phyloP scores from a whole-genome alignment of 768 basidiomycete species.

The Lactarius evosmus region DNA sequence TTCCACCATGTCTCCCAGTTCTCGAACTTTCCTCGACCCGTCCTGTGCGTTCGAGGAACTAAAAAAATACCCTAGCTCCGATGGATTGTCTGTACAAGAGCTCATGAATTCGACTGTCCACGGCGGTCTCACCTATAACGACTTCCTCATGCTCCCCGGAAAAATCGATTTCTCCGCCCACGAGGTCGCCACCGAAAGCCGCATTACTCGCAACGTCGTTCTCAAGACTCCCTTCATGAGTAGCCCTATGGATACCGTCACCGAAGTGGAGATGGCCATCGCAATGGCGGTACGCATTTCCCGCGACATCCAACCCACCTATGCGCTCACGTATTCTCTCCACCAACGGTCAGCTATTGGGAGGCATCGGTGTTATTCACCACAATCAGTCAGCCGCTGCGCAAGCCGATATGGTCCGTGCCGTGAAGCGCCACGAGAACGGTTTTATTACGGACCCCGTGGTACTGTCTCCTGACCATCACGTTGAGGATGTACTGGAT shows the following conservation, averaged over 20 bases:
- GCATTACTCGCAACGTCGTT: constrained; percentile 84
- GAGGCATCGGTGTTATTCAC: constrained; percentile 97
- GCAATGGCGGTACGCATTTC: constrained; percentile 69
- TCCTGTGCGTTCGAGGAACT: constrained; percentile 74
- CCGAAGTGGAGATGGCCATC: constrained; percentile 92
- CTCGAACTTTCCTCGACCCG: constrained; percentile 24
- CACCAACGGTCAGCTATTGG: constrained; percentile 58
- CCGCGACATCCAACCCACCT: constrained; percentile 9
- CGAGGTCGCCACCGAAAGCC: constrained; percentile 77
- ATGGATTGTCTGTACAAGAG: constrained; percentile 82
- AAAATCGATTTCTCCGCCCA: constrained; percentile 91
- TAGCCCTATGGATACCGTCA: constrained; percentile 99
- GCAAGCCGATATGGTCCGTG: constrained; percentile 96
- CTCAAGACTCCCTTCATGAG: constrained; percentile 97
- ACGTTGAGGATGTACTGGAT: constrained; percentile 86
- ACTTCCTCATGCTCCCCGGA: constrained; percentile 91
- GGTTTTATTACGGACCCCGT: constrained; percentile 97
- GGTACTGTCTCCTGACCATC: constrained; percentile 72
- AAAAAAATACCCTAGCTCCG: constrained; percentile 59
- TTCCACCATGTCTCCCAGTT: background rate
- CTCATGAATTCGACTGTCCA: constrained; percentile 85
- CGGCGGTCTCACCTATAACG: constrained; percentile 97
- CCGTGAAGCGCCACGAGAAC: constrained; percentile 97
- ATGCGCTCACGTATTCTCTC: constrained; percentile 19
- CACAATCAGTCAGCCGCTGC: constrained; percentile 84